phyloP scores from a whole-genome alignment of 1,284 basidiomycete species.

The Irpex rosettiformis region DNA sequence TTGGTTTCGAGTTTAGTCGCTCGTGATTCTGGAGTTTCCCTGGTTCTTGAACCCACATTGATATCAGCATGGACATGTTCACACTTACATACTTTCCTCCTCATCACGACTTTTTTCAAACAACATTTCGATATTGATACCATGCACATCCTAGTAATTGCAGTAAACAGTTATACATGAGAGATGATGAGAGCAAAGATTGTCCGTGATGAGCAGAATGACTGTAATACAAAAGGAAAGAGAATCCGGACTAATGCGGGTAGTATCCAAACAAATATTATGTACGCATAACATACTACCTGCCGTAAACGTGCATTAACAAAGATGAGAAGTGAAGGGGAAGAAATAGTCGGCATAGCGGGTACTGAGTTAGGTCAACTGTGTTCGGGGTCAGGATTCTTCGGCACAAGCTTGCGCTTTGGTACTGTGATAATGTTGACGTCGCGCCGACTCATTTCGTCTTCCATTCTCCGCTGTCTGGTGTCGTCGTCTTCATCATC shows the following conservation, averaged over 20 bases:
- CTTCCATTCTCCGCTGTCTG: conserved; percentile 68
- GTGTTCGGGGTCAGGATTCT: conserved; percentile 59
- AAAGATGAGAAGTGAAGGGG: conserved; percentile 11
- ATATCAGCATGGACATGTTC: conserved; percentile 10
- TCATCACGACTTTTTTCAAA: background rate
- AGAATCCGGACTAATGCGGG: background rate
- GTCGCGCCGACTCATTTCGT: conserved; percentile 74
- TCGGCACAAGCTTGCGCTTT: conserved; percentile 66
- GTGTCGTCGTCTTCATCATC: conserved; percentile 71
- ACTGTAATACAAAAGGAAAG: conserved; percentile 1
- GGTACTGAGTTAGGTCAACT: conserved; percentile 6
- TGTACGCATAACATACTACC: conserved; percentile 9
- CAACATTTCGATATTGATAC: background rate
- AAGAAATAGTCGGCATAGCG: conserved; percentile 3
- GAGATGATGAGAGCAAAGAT: conserved; percentile 2
- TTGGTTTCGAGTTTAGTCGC: background rate
- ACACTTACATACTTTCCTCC: background rate
- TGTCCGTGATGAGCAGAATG: conserved; percentile 1
- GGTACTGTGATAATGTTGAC: conserved; percentile 80
- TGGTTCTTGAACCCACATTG: conserved; percentile 1
- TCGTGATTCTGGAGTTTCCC: background rate
- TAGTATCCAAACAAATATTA: conserved; percentile 17
- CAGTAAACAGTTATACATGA: conserved; percentile 14
- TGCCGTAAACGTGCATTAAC: no score
- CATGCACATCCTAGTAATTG: conserved; percentile 16